Conservation (phyloP, 345 rosid species). For the Citrus sp. region DNA sequence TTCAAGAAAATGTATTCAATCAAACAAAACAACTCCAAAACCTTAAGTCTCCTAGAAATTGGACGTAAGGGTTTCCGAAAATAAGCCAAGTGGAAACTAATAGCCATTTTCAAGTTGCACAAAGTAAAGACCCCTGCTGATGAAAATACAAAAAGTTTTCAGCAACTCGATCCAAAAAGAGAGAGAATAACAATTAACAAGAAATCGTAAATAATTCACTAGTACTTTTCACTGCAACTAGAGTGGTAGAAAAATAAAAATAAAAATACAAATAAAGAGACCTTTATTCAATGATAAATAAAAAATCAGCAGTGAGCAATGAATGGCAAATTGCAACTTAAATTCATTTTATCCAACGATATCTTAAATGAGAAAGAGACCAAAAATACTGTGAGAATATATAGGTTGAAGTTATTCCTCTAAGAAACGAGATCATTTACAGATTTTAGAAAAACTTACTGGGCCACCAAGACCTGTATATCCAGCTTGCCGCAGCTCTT, state of each 20-base stretch:
- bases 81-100: background rate
- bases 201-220: background rate
- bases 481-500: conserved; percentile 76
- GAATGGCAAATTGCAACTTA: background rate
- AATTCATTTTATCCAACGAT: background rate
- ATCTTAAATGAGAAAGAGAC: background rate
- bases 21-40: background rate
- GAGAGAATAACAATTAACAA: background rate
- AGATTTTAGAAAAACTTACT: conserved; percentile 34
- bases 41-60: background rate
- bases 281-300: too few species aligned
- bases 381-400: background rate
- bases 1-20: background rate
- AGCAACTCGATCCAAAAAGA: background rate
- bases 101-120: background rate
- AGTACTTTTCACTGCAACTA: background rate
- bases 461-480: conserved; percentile 85
- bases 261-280: too few species aligned
- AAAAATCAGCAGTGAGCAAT: background rate
- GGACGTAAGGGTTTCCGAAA: background rate
- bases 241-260: background rate
- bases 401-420: background rate
- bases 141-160: background rate
- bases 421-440: background rate
- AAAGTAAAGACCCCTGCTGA: background rate